Base-by-base conservation (phyloP, 177 flowering plant species). In the Vitis hybrid region DNA sequence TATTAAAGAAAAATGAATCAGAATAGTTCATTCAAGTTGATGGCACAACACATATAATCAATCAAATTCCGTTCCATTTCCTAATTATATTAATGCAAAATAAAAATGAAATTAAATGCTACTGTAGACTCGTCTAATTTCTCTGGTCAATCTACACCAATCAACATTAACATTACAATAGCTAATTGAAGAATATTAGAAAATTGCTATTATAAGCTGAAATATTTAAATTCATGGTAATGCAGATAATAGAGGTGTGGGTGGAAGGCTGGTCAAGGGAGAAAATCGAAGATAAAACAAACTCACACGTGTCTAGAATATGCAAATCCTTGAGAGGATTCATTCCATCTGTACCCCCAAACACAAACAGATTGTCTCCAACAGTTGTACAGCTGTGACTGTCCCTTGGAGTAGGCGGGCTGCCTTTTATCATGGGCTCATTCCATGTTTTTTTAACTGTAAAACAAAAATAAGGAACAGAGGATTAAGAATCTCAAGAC, bases 321-420 rank as follows among this genome's bases (percentile, higher is more conserved):
- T 90, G 86, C 86, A 95, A 80, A 86, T 95, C 99, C 65, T 78
- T 85, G 5, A 95, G 92, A 60, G 97, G 96, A 59, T 75, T 86
- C 80, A 60, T 84, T 71, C 99, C 99, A 84, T 95, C 97, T 20
- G 98, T 95, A 67, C 99, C 99, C 68, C 99, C 99, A 80, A 93
- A 95, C n/a, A 95, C 90, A 82, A 79, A 91, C 50, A 95, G 85
- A 78, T 89, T 86, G 69, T 90, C 90, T 45, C 92, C 98, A 58
- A 95, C 88, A 48, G 92, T 75, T 0, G 98, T 93, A 70, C 96
- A 95, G 64, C 84, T 93, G 74, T 95, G 99, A 76, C 99, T 91
- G 67, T 95, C 99, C 73, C 99, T 85, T 8, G 96, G 97, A 64
- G 81, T 71, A 45, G 99, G 99, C 11, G 89, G 89, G 12, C 51